A percentile compares a stretch with the other conserved stretches of the same genome.
These are phyloP conservation scores for Pachysolen tannophilus DNA, from an alignment of 805 yeast genomes.

Conservation along the genomic window DNA sequence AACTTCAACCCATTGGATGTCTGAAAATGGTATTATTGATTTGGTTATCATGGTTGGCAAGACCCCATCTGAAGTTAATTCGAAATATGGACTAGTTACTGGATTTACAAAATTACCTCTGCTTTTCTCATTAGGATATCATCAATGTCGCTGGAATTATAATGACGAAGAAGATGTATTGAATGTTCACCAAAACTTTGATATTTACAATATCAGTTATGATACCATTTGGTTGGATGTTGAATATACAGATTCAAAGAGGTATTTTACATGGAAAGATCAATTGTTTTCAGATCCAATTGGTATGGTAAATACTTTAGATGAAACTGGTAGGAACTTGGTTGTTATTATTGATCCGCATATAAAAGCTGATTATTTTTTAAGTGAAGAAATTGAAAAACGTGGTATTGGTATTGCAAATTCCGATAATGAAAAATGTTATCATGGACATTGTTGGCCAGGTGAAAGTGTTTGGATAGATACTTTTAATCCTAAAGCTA, in stretches of 20 bases:
- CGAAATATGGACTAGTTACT: constrained; percentile 58
- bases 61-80: constrained; percentile 46
- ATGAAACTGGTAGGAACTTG: constrained; percentile 66
- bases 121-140: constrained; percentile 77
- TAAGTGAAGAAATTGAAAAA: constrained; percentile 44
- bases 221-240: constrained; percentile 94
- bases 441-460: constrained; percentile 95
- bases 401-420: constrained; percentile 39
- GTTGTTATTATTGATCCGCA: constrained; percentile 92
- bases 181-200: constrained; percentile 63
- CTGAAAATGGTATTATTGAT: constrained; percentile 83
- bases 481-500: constrained; percentile 58
- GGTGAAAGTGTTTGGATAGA: constrained; percentile 95
- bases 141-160: constrained; percentile 97
- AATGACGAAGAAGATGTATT: constrained; percentile 81
- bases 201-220: constrained; percentile 66
- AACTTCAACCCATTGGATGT: constrained; percentile 79
- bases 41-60: constrained; percentile 55
- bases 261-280: constrained; percentile 87
- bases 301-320: constrained; percentile 57
- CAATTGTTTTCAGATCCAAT: constrained; percentile 69
- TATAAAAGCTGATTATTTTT: constrained; percentile 60
- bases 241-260: constrained; percentile 80
- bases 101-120: constrained; percentile 74
- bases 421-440: constrained; percentile 35